Evolutionary conservation across 139 green algal genomes (phyloP).

Genomic region (Chlamydomonas schloesseri): DNA sequence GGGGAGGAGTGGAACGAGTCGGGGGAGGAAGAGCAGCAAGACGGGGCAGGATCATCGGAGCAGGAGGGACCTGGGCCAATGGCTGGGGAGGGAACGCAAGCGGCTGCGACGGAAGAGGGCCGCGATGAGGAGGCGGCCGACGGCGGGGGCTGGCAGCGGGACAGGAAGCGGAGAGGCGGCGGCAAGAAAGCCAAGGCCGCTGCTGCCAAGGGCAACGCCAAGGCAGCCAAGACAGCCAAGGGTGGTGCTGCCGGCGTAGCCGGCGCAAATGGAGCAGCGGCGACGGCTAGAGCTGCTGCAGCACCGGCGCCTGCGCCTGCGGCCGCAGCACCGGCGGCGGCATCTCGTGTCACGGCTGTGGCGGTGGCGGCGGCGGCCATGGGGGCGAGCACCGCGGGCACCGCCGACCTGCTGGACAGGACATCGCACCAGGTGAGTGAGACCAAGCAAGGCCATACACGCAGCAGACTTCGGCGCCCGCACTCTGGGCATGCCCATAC

Average conservation of each 20-base stretch:
- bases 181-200: not conserved
- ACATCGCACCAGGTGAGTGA: conserved; percentile 24
- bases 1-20: not conserved
- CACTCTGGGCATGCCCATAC: too few species aligned
- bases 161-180: not conserved
- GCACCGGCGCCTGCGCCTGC: not conserved
- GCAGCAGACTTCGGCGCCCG: too few species aligned
- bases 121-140: not conserved
- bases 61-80: too few species aligned
- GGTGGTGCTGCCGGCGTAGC: not conserved
- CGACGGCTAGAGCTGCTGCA: not conserved
- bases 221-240: too few species aligned
- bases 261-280: not conserved
- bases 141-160: not conserved
- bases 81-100: not conserved
- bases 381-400: not conserved
- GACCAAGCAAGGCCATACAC: too few species aligned
- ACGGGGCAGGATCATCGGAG: too few species aligned
- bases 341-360: not conserved
- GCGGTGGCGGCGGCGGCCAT: not conserved
- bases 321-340: not conserved
- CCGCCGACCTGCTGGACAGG: not conserved
- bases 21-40: not conserved
- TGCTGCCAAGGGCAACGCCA: not conserved
- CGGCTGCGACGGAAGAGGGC: not conserved